Evolutionary conservation across 1,139 yeast genomes (phyloP).

Genomic region (Hanseniaspora gamundiae): DNA sequence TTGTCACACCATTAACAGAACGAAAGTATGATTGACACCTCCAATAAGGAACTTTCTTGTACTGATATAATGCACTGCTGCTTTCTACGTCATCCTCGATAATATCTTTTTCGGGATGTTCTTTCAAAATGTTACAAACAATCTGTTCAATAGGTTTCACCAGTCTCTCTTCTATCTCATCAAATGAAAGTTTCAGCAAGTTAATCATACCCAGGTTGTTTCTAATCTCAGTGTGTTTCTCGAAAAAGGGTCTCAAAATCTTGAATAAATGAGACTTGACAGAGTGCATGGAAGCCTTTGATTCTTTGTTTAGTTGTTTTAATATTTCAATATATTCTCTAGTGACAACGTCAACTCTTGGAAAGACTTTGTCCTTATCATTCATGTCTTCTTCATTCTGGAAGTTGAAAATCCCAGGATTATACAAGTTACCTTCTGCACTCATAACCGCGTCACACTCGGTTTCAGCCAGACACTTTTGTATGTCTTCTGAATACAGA

Average conservation of each 20-base stretch:
- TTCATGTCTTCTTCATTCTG: constrained; percentile 7
- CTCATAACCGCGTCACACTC: constrained; percentile 91
- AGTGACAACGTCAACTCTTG: constrained; percentile 71
- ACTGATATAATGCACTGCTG: constrained; percentile 70
- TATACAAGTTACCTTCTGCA: constrained; percentile 89
- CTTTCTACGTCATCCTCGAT: constrained; percentile 35
- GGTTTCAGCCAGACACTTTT: constrained; percentile 50
- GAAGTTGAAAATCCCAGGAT: constrained; percentile 70
- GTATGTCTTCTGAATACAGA: constrained; percentile 68
- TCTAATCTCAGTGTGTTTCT: constrained; percentile 65
- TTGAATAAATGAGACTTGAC: constrained; percentile 93
- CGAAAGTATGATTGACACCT: constrained; percentile 93
- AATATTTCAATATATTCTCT: constrained; percentile 86
- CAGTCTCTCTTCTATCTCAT: constrained; percentile 37
- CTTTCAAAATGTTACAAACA: constrained; percentile 43
- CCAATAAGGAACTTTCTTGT: constrained; percentile 88
- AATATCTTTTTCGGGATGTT: constrained; percentile 20
- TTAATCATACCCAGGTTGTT: constrained; percentile 50
- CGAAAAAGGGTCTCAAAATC: constrained; percentile 64
- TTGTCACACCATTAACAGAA: constrained; percentile 58
- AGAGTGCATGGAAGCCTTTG: constrained; percentile 66
- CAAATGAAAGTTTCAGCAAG: constrained; percentile 27
- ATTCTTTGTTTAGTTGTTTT: constrained; percentile 38
- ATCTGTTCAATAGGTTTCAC: constrained; percentile 55
- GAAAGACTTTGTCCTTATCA: constrained; percentile 57